phyloP scores from a whole-genome alignment of 371 early-diverging fungal genomes.

The Lichtheimia hyalospora region DNA sequence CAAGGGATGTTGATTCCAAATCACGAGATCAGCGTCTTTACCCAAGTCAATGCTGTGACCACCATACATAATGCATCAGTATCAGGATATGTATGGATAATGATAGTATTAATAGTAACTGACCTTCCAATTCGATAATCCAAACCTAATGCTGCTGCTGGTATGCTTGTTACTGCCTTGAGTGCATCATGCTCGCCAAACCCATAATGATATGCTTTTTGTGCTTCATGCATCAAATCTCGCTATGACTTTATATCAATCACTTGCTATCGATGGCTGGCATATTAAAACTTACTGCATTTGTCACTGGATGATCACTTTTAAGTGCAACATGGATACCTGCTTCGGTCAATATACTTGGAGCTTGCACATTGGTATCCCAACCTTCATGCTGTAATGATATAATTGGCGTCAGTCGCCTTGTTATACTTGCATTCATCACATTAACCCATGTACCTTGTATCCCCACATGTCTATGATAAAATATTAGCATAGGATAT shows the following conservation, averaged over 20 bases:
- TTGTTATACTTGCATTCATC: too few species aligned
- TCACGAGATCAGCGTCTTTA: constrained; percentile 81
- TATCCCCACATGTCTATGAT: not conserved
- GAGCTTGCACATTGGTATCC: constrained; percentile 59
- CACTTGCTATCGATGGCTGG: not conserved
- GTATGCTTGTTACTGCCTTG: constrained; percentile 71
- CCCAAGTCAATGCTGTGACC: constrained; percentile 51
- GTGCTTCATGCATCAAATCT: constrained; percentile 77
- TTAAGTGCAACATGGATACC: constrained; percentile 81
- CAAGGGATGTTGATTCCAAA: constrained; percentile 74
- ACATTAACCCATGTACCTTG: not conserved
- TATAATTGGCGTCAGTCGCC: too few species aligned
- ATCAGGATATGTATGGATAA: too few species aligned
- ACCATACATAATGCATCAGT: not conserved
- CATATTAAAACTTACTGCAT: constrained; percentile 42
- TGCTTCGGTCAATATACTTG: constrained; percentile 66
- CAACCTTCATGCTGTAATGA: constrained; percentile 57
- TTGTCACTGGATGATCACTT: constrained; percentile 79
- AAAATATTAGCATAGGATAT: not conserved
- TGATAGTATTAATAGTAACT: not conserved
- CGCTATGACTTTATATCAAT: constrained; percentile 26
- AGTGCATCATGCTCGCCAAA: constrained; percentile 62
- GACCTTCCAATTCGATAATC: constrained; percentile 71
- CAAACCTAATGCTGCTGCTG: constrained; percentile 70
- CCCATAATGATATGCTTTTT: constrained; percentile 78